These are phyloP conservation scores for Sugiyamaella qingdaonensis DNA, from an alignment of 805 yeast genomes.

Conservation along the genomic window DNA sequence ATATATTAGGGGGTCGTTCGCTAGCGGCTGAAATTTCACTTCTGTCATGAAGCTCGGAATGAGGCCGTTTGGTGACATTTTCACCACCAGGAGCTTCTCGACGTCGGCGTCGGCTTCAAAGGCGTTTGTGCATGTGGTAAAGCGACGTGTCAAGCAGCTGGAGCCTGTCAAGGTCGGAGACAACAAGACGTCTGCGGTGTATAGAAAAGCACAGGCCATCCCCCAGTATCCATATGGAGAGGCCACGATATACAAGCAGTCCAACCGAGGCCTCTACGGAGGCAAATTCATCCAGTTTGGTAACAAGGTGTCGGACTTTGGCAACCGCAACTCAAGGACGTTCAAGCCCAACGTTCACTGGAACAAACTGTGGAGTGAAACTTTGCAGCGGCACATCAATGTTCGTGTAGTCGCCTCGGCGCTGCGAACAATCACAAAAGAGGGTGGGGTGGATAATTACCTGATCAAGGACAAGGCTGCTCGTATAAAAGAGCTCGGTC, in stretches of 20 bases:
- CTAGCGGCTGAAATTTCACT: neutral
- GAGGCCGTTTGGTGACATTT: neutral
- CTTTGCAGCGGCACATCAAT: slow-evolving; percentile 52
- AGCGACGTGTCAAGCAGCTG: slow-evolving; percentile 25
- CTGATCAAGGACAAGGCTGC: slow-evolving; percentile 82
- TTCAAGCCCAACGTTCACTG: slow-evolving; percentile 81
- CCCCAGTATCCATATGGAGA: slow-evolving; percentile 81
- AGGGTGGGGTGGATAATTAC: slow-evolving; percentile 93
- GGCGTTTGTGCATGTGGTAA: slow-evolving; percentile 27
- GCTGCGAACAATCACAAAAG: slow-evolving; percentile 79
- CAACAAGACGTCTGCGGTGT: slow-evolving; percentile 20
- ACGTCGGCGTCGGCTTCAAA: slow-evolving; percentile 13
- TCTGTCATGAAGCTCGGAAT: neutral
- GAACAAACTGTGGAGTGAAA: slow-evolving; percentile 79
- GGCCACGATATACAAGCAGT: slow-evolving; percentile 70
- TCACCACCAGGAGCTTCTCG: slow-evolving; percentile 8
- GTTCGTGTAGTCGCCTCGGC: slow-evolving; percentile 74
- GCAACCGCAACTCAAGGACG: slow-evolving; percentile 64
- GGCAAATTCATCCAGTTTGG: slow-evolving; percentile 79
- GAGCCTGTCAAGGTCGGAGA: slow-evolving; percentile 49
- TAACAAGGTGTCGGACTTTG: slow-evolving; percentile 70
- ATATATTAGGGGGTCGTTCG: too few relatives aligned
- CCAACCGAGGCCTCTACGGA: slow-evolving; percentile 86
- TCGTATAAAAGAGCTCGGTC: slow-evolving; percentile 87
- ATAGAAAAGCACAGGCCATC: slow-evolving; percentile 33